Percentiles rank a stretch among this genome's conserved stretches.
Evolutionary conservation across 768 basidiomycete genomes (phyloP).

Genomic region (Leucogyrophana mollusca): DNA sequence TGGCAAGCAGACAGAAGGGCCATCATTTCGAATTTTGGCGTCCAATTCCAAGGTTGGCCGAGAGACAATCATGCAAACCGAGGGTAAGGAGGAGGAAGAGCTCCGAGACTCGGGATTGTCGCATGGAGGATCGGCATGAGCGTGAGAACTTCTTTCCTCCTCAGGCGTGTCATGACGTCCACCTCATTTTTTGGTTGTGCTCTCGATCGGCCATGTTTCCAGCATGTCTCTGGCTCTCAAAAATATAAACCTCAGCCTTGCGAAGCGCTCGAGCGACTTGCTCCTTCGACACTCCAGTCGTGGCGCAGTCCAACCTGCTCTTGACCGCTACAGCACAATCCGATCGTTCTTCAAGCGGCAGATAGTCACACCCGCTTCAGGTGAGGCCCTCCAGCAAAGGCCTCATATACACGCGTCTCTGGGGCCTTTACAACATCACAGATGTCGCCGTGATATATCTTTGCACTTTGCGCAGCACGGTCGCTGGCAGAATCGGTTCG

Average conservation of each 20-base stretch:
- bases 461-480: conserved; percentile 5
- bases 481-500: neutral
- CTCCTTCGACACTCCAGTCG: conserved; percentile 24
- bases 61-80: too few relatives aligned
- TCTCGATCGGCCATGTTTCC: conserved; percentile 10
- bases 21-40: too few relatives aligned
- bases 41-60: too few relatives aligned
- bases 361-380: conserved; percentile 11
- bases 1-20: too few relatives aligned
- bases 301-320: conserved; percentile 22
- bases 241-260: conserved; percentile 1
- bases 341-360: conserved; percentile 53
- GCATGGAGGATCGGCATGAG: neutral
- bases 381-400: conserved; percentile 5
- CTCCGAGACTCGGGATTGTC: too few relatives aligned
- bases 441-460: conserved; percentile 12
- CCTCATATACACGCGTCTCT: conserved; percentile 10
- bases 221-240: conserved; percentile 3
- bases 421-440: conserved; percentile 5
- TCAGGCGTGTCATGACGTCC: neutral
- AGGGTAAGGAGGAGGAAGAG: too few relatives aligned
- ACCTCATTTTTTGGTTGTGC: neutral
- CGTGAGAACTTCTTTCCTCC: neutral
- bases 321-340: conserved; percentile 61
- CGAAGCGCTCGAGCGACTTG: conserved; percentile 1